Conservation (phyloP, 108 stramenopile genomes). For the Pseudonitzschia multiseries region DNA sequence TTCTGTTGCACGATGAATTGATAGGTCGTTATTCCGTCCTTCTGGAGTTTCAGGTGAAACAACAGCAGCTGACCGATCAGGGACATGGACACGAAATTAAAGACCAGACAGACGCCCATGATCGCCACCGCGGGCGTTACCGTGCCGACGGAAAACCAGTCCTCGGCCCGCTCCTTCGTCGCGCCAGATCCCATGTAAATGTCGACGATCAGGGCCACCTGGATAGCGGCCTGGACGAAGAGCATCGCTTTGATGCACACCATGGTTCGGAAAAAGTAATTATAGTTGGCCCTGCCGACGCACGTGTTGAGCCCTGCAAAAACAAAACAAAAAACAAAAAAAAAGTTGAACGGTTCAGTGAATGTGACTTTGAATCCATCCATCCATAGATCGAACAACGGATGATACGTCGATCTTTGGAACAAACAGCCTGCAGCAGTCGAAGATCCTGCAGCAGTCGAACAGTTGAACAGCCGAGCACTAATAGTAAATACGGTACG, state of each 20-base stretch:
- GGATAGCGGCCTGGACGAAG: conserved; percentile 28
- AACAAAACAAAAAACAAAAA: neutral
- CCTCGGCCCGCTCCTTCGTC: conserved; percentile 32
- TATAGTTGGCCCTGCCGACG: conserved; percentile 80
- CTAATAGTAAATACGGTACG: conserved; percentile 1
- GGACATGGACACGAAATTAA: conserved; percentile 45
- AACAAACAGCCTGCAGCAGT: neutral
- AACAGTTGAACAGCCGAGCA: neutral
- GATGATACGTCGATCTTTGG: neutral
- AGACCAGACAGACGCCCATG: conserved; percentile 43
- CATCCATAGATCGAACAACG: neutral
- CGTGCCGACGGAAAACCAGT: conserved; percentile 51
- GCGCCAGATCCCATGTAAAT: conserved; percentile 35
- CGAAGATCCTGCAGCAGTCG: neutral
- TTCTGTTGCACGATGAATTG: conserved; percentile 77
- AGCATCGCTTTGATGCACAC: conserved; percentile 50
- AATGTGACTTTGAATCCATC: neutral
- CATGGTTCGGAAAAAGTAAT: conserved; percentile 70
- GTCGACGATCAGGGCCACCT: conserved; percentile 34
- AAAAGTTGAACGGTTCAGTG: neutral
- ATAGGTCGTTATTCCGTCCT: conserved; percentile 83
- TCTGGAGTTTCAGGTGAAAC: conserved; percentile 75
- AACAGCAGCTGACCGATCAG: conserved; percentile 67
- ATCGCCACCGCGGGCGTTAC: conserved; percentile 39
- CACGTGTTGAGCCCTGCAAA: conserved; percentile 87